phyloP scores from a whole-genome alignment of 2,329 filamentous ascomycete genomes.

The Fusarium pininemorale region DNA sequence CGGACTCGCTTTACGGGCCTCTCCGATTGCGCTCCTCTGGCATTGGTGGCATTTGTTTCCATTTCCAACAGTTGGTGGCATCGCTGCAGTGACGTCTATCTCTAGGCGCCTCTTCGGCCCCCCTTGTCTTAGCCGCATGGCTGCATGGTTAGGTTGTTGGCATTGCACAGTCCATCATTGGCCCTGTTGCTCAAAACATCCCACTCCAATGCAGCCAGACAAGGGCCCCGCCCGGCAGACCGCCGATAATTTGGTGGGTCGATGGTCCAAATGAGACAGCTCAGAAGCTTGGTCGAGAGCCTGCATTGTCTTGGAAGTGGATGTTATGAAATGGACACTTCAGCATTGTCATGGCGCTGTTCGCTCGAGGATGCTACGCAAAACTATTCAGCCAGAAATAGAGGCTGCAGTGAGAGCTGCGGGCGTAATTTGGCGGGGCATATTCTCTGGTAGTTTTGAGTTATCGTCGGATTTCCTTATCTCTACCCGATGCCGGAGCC shows the following conservation, averaged over 20 bases:
- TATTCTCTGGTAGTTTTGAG: constrained; percentile 11
- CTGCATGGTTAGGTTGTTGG: constrained; percentile 28
- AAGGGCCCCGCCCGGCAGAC: constrained; percentile 28
- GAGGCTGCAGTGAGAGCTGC: constrained; percentile 19
- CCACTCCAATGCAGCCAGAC: constrained; percentile 27
- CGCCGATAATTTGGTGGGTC: constrained; percentile 31
- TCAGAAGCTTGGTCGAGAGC: constrained; percentile 36
- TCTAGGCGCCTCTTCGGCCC: constrained; percentile 23
- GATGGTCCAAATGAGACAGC: constrained; percentile 27
- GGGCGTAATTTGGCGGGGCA: constrained; percentile 27
- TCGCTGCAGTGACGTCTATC: constrained; percentile 39
- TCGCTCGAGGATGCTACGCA: background rate
- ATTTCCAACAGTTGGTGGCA: constrained; percentile 26
- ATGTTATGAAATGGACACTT: constrained; percentile 5
- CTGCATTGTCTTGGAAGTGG: constrained; percentile 21
- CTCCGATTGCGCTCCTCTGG: constrained; percentile 18
- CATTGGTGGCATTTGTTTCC: constrained; percentile 32
- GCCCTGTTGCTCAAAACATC: constrained; percentile 26
- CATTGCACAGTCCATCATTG: constrained; percentile 39
- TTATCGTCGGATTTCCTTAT: constrained; percentile 37
- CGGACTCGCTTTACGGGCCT: constrained; percentile 15
- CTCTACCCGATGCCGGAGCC: constrained; percentile 36
- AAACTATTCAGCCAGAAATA: background rate
- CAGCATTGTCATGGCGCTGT: background rate
- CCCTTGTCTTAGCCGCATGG: constrained; percentile 41